Evolutionary conservation across 139 green algal genomes (phyloP).

Genomic region (Auxenochlorella pyrenoidosa): DNA sequence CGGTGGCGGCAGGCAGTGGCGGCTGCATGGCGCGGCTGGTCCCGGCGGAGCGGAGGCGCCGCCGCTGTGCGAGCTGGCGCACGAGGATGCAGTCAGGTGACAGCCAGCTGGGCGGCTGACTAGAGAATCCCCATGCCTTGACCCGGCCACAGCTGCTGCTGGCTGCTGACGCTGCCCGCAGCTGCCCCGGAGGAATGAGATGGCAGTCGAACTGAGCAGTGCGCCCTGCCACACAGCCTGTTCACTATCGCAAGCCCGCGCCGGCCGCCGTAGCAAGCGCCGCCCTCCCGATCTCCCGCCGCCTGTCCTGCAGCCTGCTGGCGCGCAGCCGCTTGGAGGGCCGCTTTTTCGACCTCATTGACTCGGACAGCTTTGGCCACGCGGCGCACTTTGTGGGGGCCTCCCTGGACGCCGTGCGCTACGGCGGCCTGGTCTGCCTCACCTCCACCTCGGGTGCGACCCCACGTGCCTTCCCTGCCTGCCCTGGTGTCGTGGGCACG

Average conservation of each 20-base stretch:
- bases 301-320: slow-evolving; percentile 15
- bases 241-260: too few species aligned
- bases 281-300: too few species aligned
- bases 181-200: too few species aligned
- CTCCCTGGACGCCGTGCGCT: slow-evolving; percentile 8
- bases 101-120: too few species aligned
- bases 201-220: too few species aligned
- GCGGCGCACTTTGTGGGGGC: neutral
- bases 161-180: too few species aligned
- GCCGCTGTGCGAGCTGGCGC: neutral
- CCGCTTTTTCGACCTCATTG: slow-evolving; percentile 28
- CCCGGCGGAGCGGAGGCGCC: neutral
- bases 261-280: too few species aligned
- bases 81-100: slow-evolving; percentile 20
- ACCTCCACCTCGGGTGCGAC: slow-evolving; percentile 14
- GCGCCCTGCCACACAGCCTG: too few species aligned
- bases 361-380: slow-evolving; percentile 22
- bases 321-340: slow-evolving; percentile 10
- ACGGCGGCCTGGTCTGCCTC: slow-evolving; percentile 30
- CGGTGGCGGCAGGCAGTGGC: neutral
- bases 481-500: neutral
- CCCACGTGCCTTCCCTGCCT: too few species aligned
- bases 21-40: neutral
- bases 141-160: too few species aligned
- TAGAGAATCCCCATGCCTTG: too few species aligned